phyloP scores from a whole-genome alignment of 441 rosid genomes.

The Hura crepitans region DNA sequence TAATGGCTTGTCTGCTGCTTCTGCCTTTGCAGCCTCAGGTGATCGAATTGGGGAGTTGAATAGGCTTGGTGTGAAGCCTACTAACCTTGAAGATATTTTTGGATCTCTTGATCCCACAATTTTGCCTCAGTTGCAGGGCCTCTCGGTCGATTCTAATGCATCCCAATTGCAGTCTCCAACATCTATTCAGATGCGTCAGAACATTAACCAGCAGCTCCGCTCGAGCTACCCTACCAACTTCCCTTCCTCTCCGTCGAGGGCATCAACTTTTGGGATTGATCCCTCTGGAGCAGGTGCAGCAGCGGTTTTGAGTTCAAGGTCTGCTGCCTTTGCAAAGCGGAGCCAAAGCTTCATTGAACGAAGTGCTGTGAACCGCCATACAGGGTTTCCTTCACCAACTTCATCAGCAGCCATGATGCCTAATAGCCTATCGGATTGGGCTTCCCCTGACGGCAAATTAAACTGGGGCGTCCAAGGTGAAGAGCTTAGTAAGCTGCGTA shows the following conservation, averaged over 20 bases:
- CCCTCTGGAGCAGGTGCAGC: conserved; percentile 44
- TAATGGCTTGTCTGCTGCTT: conserved; percentile 40
- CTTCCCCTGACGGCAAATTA: conserved; percentile 69
- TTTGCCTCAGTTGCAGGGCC: conserved; percentile 45
- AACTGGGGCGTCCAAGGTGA: conserved; percentile 80
- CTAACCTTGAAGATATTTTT: conserved; percentile 56
- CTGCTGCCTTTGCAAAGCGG: conserved; percentile 60
- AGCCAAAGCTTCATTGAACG: conserved; percentile 86
- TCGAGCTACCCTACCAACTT: conserved; percentile 41
- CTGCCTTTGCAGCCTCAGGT: conserved; percentile 39
- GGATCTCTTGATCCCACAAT: conserved; percentile 44
- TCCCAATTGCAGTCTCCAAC: conserved; percentile 43
- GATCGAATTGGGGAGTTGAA: conserved; percentile 44
- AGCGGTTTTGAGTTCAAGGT: conserved; percentile 53
- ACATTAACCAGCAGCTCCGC: conserved; percentile 43
- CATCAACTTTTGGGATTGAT: conserved; percentile 42
- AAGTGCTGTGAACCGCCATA: conserved; percentile 37
- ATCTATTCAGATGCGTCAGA: conserved; percentile 48
- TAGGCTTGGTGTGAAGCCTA: conserved; percentile 52
- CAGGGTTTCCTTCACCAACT: conserved; percentile 36
- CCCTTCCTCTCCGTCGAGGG: conserved; percentile 50
- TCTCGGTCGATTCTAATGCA: conserved; percentile 33
- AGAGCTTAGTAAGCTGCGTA: conserved; percentile 67
- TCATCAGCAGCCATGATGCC: conserved; percentile 32
- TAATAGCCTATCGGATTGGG: conserved; percentile 57